A percentile compares a stretch with the other conserved stretches of the same genome.
These are phyloP conservation scores for Trametes gibbosa DNA, from an alignment of 768 basidiomycete genomes.

Conservation along the genomic window DNA sequence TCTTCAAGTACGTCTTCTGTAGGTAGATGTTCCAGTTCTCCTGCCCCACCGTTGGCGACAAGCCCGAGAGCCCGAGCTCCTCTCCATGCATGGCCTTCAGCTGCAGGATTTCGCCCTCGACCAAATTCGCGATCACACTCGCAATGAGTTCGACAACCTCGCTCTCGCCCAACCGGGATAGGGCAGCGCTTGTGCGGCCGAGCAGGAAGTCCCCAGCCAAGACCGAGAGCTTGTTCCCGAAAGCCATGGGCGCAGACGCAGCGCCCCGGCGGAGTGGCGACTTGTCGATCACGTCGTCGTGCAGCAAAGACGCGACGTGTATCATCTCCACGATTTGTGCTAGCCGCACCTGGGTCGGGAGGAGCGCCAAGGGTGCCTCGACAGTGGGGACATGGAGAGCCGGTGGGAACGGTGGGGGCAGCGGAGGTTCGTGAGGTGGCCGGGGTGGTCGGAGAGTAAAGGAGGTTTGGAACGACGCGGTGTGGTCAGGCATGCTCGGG, in stretches of 20 bases:
- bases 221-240: constrained; percentile 92
- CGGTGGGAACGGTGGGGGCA: constrained; percentile 23
- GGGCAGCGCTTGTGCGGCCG: constrained; percentile 83
- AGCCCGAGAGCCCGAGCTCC: constrained; percentile 29
- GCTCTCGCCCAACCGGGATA: constrained; percentile 79
- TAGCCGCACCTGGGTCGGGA: constrained; percentile 88
- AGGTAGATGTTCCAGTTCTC: constrained; percentile 78
- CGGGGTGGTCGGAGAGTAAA: constrained; percentile 44
- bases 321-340: constrained; percentile 99
- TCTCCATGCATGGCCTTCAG: constrained; percentile 53
- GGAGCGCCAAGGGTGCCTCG: constrained; percentile 40
- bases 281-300: constrained; percentile 85
- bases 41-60: constrained; percentile 31
- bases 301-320: constrained; percentile 89
- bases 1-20: constrained; percentile 91
- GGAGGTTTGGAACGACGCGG: constrained; percentile 57
- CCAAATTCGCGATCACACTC: constrained; percentile 89
- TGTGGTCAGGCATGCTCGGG: constrained; percentile 78
- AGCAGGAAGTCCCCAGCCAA: constrained; percentile 95
- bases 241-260: constrained; percentile 68
- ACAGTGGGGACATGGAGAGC: constrained; percentile 31
- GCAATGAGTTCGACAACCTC: constrained; percentile 94
- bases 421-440: constrained; percentile 34
- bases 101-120: constrained; percentile 95
- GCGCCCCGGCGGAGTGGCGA: constrained; percentile 69